Conservation (phyloP, 768 basidiomycete genomes). For the Sarcomyxa edulis region DNA sequence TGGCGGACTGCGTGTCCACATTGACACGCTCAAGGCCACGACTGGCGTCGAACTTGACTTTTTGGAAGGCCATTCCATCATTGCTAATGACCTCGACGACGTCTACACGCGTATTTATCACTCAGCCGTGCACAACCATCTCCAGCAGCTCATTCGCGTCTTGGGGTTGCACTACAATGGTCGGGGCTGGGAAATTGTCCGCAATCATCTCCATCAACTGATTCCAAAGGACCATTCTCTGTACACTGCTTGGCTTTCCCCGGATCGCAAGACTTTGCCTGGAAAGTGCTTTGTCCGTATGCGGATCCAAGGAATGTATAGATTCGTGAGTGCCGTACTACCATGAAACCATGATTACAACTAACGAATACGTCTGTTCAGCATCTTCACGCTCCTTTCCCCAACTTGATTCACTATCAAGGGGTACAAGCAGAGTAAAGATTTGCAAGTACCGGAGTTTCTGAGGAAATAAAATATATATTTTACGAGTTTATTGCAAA, state of each 20-base stretch:
- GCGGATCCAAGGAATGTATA: constrained; percentile 51
- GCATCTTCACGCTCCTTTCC: constrained; percentile 52
- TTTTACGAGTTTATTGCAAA: too few species aligned
- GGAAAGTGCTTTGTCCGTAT: constrained; percentile 57
- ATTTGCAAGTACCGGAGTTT: too few species aligned
- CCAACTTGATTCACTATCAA: constrained; percentile 47
- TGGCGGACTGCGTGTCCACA: constrained; percentile 51
- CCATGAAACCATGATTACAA: not conserved
- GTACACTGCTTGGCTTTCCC: constrained; percentile 44
- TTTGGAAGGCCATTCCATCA: constrained; percentile 42
- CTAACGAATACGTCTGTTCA: constrained; percentile 15
- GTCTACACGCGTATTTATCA: constrained; percentile 56
- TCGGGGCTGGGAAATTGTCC: constrained; percentile 45
- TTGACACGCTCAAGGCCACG: constrained; percentile 39
- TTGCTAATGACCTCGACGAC: constrained; percentile 45
- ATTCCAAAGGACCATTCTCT: constrained; percentile 45
- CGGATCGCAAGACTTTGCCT: constrained; percentile 40
- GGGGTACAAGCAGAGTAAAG: constrained; percentile 25
- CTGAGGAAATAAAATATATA: too few species aligned
- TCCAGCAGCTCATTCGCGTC: constrained; percentile 55
- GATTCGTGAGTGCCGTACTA: constrained; percentile 36
- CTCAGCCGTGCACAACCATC: constrained; percentile 52
- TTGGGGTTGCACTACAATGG: constrained; percentile 54
- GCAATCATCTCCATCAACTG: constrained; percentile 33
- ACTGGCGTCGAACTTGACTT: constrained; percentile 47